Evolutionary conservation across 306 rosid species (phyloP).

Genomic region (Sphenostylis stenocarpa): DNA sequence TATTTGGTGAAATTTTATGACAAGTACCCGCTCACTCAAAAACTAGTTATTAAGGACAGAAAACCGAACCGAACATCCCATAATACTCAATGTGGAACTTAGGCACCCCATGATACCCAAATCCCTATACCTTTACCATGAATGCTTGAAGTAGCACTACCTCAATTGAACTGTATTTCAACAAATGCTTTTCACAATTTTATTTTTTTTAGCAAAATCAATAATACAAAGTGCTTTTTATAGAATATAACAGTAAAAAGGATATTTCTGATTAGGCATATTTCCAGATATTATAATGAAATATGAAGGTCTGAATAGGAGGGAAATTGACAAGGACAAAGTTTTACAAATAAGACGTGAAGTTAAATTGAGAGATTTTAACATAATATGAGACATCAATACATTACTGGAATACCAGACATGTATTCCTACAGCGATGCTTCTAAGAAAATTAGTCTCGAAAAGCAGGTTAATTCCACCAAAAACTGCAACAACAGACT

Average conservation of each 20-base stretch:
- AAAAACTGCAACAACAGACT: not conserved
- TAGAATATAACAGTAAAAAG: conserved; percentile 25
- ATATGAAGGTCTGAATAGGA: not conserved
- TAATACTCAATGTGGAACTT: no score
- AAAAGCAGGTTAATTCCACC: not conserved
- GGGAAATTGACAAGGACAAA: not conserved
- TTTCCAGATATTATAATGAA: not conserved
- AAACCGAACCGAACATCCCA: no score
- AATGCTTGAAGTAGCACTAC: conserved; percentile 6
- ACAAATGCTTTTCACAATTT: not conserved
- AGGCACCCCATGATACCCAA: no score
- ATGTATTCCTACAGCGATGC: not conserved
- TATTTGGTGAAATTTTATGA: conserved; percentile 9
- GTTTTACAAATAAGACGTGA: not conserved
- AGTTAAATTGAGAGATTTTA: not conserved
- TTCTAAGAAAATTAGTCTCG: not conserved
- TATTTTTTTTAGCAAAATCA: no score
- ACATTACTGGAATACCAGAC: not conserved
- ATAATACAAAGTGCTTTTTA: not conserved
- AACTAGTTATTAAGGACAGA: no score
- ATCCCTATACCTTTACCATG: not conserved
- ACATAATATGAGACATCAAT: not conserved
- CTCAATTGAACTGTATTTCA: conserved; percentile 20
- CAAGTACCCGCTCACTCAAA: no score
- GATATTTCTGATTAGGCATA: not conserved